A percentile compares a stretch with the other conserved stretches of the same genome.
These are phyloP conservation scores for Cordyceps farinosa DNA, from an alignment of 2,329 filamentous ascomycete species.

Conservation along the genomic window DNA sequence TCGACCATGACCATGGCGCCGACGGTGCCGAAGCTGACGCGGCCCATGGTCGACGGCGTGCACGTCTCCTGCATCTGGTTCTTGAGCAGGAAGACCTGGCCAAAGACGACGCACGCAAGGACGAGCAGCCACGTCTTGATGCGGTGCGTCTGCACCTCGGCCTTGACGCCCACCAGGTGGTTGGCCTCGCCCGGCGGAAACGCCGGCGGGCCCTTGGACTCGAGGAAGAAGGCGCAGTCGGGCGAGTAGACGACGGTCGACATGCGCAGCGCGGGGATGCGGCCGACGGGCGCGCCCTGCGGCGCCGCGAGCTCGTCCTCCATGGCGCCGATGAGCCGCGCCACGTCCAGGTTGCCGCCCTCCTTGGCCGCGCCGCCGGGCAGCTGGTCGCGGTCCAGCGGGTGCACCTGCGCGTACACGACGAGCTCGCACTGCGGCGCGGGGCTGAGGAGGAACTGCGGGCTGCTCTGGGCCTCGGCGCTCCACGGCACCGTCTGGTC, in stretches of 20 bases:
- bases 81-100: slow-evolving; percentile 60
- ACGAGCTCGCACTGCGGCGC: slow-evolving; percentile 83
- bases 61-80: slow-evolving; percentile 63
- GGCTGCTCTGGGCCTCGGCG: slow-evolving; percentile 59
- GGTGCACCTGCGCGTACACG: slow-evolving; percentile 76
- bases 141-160: slow-evolving; percentile 54
- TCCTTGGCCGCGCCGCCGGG: slow-evolving; percentile 27
- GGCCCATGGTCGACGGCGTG: slow-evolving; percentile 63
- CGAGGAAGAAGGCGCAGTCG: slow-evolving; percentile 64
- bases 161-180: slow-evolving; percentile 59
- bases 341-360: slow-evolving; percentile 31
- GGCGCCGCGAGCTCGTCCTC: slow-evolving; percentile 62
- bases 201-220: slow-evolving; percentile 59
- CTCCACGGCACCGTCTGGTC: slow-evolving; percentile 72
- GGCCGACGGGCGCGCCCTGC: slow-evolving; percentile 53
- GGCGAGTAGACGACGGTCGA: slow-evolving; percentile 64
- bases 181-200: slow-evolving; percentile 48
- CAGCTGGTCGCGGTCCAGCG: slow-evolving; percentile 40
- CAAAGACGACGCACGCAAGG: slow-evolving; percentile 54
- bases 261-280: slow-evolving; percentile 56
- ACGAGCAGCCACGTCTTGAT: slow-evolving; percentile 58
- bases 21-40: slow-evolving; percentile 62
- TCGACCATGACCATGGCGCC: slow-evolving; percentile 61
- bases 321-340: slow-evolving; percentile 48
- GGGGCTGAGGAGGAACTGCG: slow-evolving; percentile 54